These are phyloP conservation scores for Polytolypa hystricis DNA, from an alignment of 2,329 filamentous ascomycete genomes.

Conservation along the genomic window DNA sequence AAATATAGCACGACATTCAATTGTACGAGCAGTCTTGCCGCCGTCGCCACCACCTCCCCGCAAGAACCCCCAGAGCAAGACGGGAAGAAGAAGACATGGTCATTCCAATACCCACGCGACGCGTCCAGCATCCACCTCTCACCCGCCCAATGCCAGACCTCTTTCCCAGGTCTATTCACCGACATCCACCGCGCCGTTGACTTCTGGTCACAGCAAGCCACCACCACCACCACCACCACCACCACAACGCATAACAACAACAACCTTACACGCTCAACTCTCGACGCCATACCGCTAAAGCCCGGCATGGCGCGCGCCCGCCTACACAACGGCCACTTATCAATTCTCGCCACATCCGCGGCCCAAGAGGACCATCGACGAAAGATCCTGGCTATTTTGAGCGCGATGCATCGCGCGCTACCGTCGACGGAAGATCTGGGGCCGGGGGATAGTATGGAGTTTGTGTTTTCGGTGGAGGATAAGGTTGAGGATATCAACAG, in stretches of 20 bases:
- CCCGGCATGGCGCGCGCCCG: constrained; percentile 26
- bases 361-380: constrained; percentile 27
- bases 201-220: constrained; percentile 22
- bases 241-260: no score
- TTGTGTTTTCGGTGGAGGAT: constrained; percentile 34
- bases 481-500: constrained; percentile 33
- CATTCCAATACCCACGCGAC: constrained; percentile 24
- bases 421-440: constrained; percentile 30
- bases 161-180: constrained; percentile 28
- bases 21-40: constrained; percentile 24
- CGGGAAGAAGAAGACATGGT: constrained; percentile 15
- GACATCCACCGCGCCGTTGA: constrained; percentile 21
- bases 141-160: constrained; percentile 19
- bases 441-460: constrained; percentile 27
- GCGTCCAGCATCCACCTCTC: constrained; percentile 21
- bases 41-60: constrained; percentile 9
- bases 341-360: constrained; percentile 21
- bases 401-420: constrained; percentile 40
- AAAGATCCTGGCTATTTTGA: constrained; percentile 32
- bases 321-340: constrained; percentile 23
- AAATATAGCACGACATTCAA: constrained; percentile 28
- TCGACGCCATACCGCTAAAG: constrained; percentile 20
- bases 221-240: no score
- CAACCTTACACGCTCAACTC: constrained; percentile 17
- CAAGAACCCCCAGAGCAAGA: constrained; percentile 4